A percentile compares a stretch with the other conserved stretches of the same genome.
phyloP scores from a whole-genome alignment of 306 rosid species.

The Boehmeria nivea region DNA sequence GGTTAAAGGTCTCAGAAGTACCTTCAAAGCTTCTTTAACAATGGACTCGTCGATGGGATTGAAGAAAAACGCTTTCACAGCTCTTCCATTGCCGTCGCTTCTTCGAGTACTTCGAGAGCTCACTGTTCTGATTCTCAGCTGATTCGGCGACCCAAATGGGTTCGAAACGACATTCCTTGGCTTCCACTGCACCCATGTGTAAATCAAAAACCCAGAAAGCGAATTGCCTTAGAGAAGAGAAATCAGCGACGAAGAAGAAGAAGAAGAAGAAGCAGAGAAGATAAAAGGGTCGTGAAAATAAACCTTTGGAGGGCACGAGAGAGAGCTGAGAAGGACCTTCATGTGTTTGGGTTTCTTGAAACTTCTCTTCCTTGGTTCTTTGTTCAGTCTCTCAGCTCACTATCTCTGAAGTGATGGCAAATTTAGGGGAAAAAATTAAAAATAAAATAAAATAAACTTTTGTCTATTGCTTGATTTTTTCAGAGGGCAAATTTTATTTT shows the following conservation, averaged over 20 bases:
- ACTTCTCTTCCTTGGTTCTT: background rate
- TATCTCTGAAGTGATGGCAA: no score
- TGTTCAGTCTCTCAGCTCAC: background rate
- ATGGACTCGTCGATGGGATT: constrained; percentile 69
- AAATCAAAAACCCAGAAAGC: no score
- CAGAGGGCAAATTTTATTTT: no score
- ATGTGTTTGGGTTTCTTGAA: background rate
- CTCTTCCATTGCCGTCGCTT: background rate
- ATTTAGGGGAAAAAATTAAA: no score
- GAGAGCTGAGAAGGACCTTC: constrained; percentile 9
- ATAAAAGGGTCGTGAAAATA: no score
- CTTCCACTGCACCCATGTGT: background rate
- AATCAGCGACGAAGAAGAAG: constrained; percentile 5
- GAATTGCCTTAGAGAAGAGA: background rate
- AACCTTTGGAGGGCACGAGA: constrained; percentile 14
- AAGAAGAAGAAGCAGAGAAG: no score
- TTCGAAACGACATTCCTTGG: constrained; percentile 19
- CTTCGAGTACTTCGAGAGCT: constrained; percentile 15
- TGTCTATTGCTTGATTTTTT: no score
- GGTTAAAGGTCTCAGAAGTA: constrained; percentile 4
- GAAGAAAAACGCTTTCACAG: constrained; percentile 46
- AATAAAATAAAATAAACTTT: no score
- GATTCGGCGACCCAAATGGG: constrained; percentile 7
- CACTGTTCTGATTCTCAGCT: constrained; percentile 13
- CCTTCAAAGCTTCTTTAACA: constrained; percentile 71